Conservation (phyloP, 2,329 filamentous ascomycete genomes). For the Claviceps arundinis region DNA sequence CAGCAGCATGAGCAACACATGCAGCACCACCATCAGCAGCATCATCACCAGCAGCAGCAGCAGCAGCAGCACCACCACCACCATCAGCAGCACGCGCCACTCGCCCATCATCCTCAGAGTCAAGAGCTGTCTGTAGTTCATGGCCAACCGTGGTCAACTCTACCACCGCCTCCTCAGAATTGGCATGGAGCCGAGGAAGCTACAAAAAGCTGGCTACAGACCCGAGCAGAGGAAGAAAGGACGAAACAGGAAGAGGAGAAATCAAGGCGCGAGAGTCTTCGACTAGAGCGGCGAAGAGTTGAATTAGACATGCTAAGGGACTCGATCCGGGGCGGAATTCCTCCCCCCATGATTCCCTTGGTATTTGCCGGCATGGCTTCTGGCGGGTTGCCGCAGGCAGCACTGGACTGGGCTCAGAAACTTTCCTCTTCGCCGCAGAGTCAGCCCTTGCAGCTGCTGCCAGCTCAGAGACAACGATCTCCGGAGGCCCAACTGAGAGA, state of each 20-base stretch:
- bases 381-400: conserved; percentile 47
- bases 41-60: conserved; percentile 5
- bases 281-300: conserved; percentile 57
- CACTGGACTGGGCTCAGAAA: conserved; percentile 57
- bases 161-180: conserved; percentile 51
- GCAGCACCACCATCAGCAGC: conserved; percentile 11
- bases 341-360: conserved; percentile 59
- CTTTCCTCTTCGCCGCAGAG: conserved; percentile 40
- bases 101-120: conserved; percentile 13
- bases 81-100: conserved; percentile 7
- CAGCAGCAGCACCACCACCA: neutral
- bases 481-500: conserved; percentile 40
- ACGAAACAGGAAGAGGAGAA: conserved; percentile 64
- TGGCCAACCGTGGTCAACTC: conserved; percentile 30
- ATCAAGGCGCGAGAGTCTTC: conserved; percentile 48
- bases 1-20: conserved; percentile 4
- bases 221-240: conserved; percentile 61
- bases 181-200: conserved; percentile 57
- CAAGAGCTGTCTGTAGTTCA: conserved; percentile 15
- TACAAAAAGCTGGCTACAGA: conserved; percentile 57
- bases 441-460: conserved; percentile 37
- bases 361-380: conserved; percentile 58
- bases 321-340: conserved; percentile 55
- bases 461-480: conserved; percentile 36
- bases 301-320: conserved; percentile 61